phyloP scores from a whole-genome alignment of 177 flowering plant species.

The Vitis hybrid region DNA sequence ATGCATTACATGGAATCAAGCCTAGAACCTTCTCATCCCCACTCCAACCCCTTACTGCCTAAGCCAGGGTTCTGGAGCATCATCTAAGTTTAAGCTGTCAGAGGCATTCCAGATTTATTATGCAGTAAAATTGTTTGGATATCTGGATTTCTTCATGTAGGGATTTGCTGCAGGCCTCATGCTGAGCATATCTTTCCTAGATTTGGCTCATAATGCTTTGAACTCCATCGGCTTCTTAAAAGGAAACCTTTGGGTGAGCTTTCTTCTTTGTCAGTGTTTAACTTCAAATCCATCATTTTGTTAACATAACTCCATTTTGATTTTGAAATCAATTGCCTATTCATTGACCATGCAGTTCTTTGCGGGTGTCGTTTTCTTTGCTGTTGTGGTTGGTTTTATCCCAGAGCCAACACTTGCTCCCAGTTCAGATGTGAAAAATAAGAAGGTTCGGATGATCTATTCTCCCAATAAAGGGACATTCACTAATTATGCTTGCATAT shows the following conservation, averaged over 20 bases:
- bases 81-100: no score
- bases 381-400: constrained; percentile 61
- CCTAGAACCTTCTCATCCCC: no score
- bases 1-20: no score
- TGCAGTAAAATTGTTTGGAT: background rate
- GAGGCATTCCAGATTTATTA: background rate
- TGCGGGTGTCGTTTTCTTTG: constrained; percentile 88
- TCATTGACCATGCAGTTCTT: constrained; percentile 59
- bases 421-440: constrained; percentile 41
- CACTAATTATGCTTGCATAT: background rate
- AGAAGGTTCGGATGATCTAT: constrained; percentile 49
- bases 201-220: constrained; percentile 93
- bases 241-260: constrained; percentile 86
- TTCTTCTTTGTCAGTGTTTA: background rate
- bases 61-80: no score
- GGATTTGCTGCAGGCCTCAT: constrained; percentile 98
- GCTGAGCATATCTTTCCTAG: constrained; percentile 95
- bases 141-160: constrained; percentile 34
- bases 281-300: background rate
- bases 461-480: background rate
- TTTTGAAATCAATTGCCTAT: constrained; percentile 6
- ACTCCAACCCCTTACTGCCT: no score
- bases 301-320: background rate
- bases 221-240: constrained; percentile 90
- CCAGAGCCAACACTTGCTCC: constrained; percentile 84